phyloP scores from a whole-genome alignment of 2,329 filamentous ascomycete genomes.

The Ophiostoma triangulosporum region DNA sequence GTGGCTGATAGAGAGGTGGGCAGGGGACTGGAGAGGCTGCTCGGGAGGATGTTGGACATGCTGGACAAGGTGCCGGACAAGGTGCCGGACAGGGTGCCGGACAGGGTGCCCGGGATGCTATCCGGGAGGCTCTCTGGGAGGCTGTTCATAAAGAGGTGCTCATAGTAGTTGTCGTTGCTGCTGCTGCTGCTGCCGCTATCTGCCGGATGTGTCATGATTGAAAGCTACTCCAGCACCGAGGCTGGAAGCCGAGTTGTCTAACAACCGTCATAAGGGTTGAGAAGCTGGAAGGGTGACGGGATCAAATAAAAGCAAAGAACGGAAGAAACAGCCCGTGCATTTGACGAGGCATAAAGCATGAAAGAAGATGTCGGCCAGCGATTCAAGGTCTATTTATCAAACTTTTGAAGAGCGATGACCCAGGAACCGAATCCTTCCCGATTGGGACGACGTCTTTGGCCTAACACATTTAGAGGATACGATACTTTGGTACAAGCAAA shows the following conservation, averaged over 20 bases:
- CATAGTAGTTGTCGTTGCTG: background rate
- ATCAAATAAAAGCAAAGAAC: background rate
- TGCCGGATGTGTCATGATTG: constrained; percentile 3
- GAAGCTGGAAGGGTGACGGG: too few relatives aligned
- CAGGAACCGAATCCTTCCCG: constrained; percentile 1
- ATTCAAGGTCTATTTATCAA: constrained; percentile 5
- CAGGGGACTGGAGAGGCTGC: background rate
- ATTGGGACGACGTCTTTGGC: background rate
- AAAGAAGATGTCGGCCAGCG: background rate
- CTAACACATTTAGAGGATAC: background rate
- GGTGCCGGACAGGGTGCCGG: background rate
- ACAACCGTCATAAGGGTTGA: constrained; percentile 6
- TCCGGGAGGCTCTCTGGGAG: background rate
- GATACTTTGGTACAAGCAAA: background rate
- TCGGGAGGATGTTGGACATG: background rate
- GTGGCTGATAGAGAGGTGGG: background rate
- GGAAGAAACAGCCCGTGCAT: background rate
- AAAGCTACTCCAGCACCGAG: constrained; percentile 3
- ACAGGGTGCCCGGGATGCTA: background rate
- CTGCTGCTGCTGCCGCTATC: background rate
- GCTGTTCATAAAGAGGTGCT: background rate
- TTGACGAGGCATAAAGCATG: background rate
- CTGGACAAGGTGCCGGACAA: background rate
- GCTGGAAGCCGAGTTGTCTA: constrained; percentile 4
- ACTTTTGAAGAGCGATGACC: background rate